Evolutionary conservation across 1,284 basidiomycete genomes (phyloP), one percentile per base, ranked within the genome.

Genomic region (Austroboletus rostrupii): DNA sequence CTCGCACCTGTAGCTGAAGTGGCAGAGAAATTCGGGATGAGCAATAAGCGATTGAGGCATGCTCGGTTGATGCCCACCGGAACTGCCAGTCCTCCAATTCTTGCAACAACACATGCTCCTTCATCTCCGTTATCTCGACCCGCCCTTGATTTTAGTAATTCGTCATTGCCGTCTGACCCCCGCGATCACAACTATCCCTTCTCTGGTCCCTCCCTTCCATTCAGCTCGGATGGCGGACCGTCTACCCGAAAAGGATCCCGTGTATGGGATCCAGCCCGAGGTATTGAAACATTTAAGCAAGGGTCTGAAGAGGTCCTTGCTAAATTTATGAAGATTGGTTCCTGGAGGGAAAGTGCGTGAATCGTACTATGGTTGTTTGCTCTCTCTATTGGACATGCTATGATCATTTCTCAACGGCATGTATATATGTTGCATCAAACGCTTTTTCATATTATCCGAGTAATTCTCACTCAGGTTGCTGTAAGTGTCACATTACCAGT

Each of bases 271-370:
- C 87, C 89, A 17, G 81, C 85, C 12, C 79, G 88, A 19, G 84
- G 84, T 40, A 83, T 92, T 8, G 89, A 92, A 49, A 59, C 85
- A 35, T 90, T 92, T 69, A 92, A 90, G 67, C 80, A 80, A 49
- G 83, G 85, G 19, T 90, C 89, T 3, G 90, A 93, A 62, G 85
- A 92, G 59, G 87, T 90, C 14, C 72, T 92, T 35, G 79, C 83
- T 9, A 75, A 85, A 36, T 92, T 92, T 69, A 70, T 92, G 71
- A 82, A 79, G 59, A 84, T 85, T 75, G 82, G 83, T 29, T 79
- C 83, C 48, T 85, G 80, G 76, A 82, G 84, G 49, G 79, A 83
- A 28, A 79, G 38, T 36, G 40, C 48, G 28, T 62, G 43, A 64
- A 48, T 14, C 4, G 12, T 14, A 12, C 8, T 26, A 33, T 38